Percentiles rank a stretch among this genome's conserved stretches.
phyloP scores from a whole-genome alignment of 768 basidiomycete species.

The Lactifluus subvellereus region DNA sequence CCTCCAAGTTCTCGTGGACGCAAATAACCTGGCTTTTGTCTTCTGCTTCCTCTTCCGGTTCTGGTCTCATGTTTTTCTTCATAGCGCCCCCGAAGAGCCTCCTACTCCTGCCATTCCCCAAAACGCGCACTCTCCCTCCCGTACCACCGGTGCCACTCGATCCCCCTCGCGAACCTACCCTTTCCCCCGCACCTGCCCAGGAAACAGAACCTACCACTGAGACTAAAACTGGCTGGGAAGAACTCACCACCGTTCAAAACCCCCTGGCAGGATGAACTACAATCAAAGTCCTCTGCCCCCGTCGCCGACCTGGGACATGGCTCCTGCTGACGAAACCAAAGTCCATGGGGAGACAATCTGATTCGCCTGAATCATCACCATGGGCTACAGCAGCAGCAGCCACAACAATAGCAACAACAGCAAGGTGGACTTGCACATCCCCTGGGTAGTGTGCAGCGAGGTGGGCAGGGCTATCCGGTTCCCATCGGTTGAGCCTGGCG shows the following conservation, averaged over 20 bases:
- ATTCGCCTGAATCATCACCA: conserved; percentile 4
- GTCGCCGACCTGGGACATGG: conserved; percentile 32
- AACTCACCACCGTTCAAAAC: conserved; percentile 62
- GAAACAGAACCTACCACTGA: conserved; percentile 33
- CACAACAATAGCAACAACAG: conserved; percentile 46
- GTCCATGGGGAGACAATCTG: conserved; percentile 11
- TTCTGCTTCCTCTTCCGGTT: neutral
- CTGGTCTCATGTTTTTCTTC: conserved; percentile 10
- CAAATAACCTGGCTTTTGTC: conserved; percentile 65
- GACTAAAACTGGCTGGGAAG: conserved; percentile 50
- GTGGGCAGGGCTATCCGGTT: conserved; percentile 59
- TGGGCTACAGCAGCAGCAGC: conserved; percentile 52
- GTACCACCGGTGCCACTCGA: conserved; percentile 25
- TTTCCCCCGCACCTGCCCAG: conserved; percentile 22
- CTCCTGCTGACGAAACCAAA: conserved; percentile 12
- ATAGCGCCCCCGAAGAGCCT: conserved; percentile 63
- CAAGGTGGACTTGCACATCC: conserved; percentile 50
- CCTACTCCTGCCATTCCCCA: conserved; percentile 33
- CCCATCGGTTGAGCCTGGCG: conserved; percentile 35
- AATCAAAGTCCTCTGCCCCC: conserved; percentile 33
- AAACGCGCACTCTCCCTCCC: conserved; percentile 25
- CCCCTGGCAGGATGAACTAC: conserved; percentile 72
- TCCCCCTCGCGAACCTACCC: conserved; percentile 25
- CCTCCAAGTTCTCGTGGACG: conserved; percentile 80
- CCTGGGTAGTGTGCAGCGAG: conserved; percentile 53